These are phyloP conservation scores for Solanum infundibuliforme DNA, from an alignment of 257 asterid genomes.

Conservation along the genomic window DNA sequence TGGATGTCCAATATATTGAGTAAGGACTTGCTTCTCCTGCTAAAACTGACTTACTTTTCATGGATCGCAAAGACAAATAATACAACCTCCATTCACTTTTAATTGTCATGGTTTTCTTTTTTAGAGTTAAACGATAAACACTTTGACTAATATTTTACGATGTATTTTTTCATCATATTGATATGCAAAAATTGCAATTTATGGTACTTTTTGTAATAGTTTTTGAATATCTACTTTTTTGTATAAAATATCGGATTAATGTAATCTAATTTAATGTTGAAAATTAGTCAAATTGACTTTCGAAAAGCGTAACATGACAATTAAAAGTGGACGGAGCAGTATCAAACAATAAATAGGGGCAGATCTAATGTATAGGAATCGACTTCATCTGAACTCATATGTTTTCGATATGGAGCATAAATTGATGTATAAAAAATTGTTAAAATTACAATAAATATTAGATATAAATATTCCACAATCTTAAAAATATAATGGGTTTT, in stretches of 20 bases:
- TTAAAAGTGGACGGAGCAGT: too few relatives aligned
- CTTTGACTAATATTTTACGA: too few relatives aligned
- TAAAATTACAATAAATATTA: too few relatives aligned
- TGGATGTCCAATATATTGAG: background rate
- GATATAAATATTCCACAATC: background rate
- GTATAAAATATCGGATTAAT: too few relatives aligned
- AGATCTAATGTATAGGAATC: background rate
- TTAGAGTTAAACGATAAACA: background rate
- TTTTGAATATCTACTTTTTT: too few relatives aligned
- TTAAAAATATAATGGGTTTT: background rate
- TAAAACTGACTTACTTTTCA: background rate
- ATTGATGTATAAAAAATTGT: background rate
- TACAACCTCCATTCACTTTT: fast-evolving
- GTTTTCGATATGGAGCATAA: background rate
- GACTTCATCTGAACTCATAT: background rate
- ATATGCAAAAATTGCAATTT: too few relatives aligned
- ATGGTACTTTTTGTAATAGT: too few relatives aligned
- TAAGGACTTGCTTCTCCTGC: background rate
- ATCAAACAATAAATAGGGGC: background rate
- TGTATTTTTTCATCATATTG: too few relatives aligned
- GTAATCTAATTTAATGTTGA: too few relatives aligned
- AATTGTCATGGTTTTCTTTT: too few relatives aligned
- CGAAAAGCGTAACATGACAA: too few relatives aligned
- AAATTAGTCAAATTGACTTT: too few relatives aligned
- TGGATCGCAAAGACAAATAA: background rate